Base-by-base conservation (phyloP, 2,329 filamentous ascomycete genomes). In the Fusarium dimerum region DNA sequence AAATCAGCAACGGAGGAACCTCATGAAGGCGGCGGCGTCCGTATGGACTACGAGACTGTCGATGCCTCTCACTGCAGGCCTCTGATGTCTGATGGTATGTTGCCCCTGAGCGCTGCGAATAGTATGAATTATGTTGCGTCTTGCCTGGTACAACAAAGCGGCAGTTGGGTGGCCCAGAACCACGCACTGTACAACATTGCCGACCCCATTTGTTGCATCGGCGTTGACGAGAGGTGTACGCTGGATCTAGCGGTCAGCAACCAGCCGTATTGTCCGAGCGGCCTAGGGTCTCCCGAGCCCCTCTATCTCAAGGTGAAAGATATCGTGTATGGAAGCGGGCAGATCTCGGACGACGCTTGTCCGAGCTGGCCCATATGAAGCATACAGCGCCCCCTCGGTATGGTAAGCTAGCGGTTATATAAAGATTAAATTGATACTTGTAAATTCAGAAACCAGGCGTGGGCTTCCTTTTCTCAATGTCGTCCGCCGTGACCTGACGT, bases 101-200 rank as follows among this genome's bases (percentile, higher is more conserved):
- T 85, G 38, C 77, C 81, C 8, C 75, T 85, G 43, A 75, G 74
- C 47, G 81, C 80, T 3, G 66, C 79, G 62, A 83, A 83, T 75
- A 79, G 77, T 70, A 83, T 84, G 73, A 78, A 80, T 69, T 82
- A 74, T 56, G 63, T 82, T 8, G 65, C 74, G 46, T 71, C 69
- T 54, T 83, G 81, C 66, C 68, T 81, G 11, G 66, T 64, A 12
- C 60, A 76, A 56, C 62, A 69, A n/a, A n/a, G n/a, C 38, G 66
- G 71, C 62, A 80, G 71, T 69, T 83, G 76, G 75, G 76, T 82
- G 42, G 79, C 72, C 53, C 68, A 77, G 59, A 82, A 84, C 70
- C 70, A 80, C 67, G 67, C 73, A 43, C 72, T 83, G n/a, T 76
- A 75, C 70, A 83, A 85, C 71, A 78, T 83, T 45, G 67, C 72